These are phyloP conservation scores for Paramecium tetraurelia DNA, from an alignment of 73 alveolate genomes.

Conservation along the genomic window DNA sequence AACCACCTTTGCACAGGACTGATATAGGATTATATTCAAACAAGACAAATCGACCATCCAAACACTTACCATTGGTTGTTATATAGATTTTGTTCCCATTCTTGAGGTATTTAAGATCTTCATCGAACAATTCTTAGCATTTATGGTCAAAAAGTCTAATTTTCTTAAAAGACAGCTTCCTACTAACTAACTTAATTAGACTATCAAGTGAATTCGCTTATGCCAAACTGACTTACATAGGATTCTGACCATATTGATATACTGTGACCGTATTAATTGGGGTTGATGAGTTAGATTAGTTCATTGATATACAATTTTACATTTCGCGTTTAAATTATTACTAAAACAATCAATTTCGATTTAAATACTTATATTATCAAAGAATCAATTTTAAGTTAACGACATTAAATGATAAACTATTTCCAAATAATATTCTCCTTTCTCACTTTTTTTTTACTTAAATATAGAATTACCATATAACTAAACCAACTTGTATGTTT, in stretches of 20 bases:
- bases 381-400: not conserved
- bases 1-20: constrained; percentile 4
- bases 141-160: constrained; percentile 13
- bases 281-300: not conserved
- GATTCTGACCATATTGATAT: not conserved
- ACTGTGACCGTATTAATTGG: not conserved
- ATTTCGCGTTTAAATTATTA: not conserved
- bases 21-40: not conserved
- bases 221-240: not conserved
- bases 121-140: not conserved
- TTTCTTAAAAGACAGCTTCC: not conserved
- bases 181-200: not conserved
- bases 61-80: not conserved
- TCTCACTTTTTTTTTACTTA: not conserved
- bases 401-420: not conserved
- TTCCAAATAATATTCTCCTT: not conserved
- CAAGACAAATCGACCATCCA: not conserved
- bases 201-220: not conserved
- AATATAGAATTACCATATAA: too few species aligned
- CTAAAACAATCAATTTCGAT: not conserved
- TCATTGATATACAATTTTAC: not conserved
- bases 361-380: not conserved
- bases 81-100: not conserved
- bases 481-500: not conserved
- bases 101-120: not conserved